These are phyloP conservation scores for Pichia norvegensis DNA, from an alignment of 1,139 yeast species.

Conservation along the genomic window DNA sequence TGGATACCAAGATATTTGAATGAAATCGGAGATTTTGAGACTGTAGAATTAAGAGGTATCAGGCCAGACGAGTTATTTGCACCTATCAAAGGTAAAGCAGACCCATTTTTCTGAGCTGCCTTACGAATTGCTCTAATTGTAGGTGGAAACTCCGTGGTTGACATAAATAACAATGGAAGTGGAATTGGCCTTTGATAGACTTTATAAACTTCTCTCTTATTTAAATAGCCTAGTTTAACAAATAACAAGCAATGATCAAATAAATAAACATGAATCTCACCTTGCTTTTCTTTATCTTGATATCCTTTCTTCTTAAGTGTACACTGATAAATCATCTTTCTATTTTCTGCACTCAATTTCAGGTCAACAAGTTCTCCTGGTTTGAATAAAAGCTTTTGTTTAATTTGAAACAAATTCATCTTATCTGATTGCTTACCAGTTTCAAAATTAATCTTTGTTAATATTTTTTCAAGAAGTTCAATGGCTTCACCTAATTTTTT, in stretches of 20 bases:
- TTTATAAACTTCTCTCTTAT: conserved; percentile 84
- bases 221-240: conserved; percentile 78
- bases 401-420: conserved; percentile 79
- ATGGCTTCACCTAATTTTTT: conserved; percentile 66
- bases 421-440: conserved; percentile 94
- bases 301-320: conserved; percentile 60
- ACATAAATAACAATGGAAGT: conserved; percentile 67
- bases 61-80: conserved; percentile 16
- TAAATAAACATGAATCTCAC: conserved; percentile 68
- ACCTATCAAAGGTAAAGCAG: conserved; percentile 23
- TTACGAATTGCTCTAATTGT: conserved; percentile 42
- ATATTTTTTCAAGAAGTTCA: conserved; percentile 64
- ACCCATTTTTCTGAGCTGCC: conserved; percentile 30
- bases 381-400: conserved; percentile 62
- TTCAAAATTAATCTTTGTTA: conserved; percentile 76
- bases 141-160: conserved; percentile 74
- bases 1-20: conserved; percentile 53
- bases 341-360: conserved; percentile 71
- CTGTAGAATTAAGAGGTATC: conserved; percentile 20
- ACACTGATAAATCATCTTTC: conserved; percentile 74
- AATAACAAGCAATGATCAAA: conserved; percentile 84
- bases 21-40: conserved; percentile 29
- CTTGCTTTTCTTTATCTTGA: conserved; percentile 67
- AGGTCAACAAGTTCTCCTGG: conserved; percentile 86
- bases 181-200: conserved; percentile 93